phyloP scores from a whole-genome alignment of 192 early-diverging fungal genomes.

The Allomyces javanicus region DNA sequence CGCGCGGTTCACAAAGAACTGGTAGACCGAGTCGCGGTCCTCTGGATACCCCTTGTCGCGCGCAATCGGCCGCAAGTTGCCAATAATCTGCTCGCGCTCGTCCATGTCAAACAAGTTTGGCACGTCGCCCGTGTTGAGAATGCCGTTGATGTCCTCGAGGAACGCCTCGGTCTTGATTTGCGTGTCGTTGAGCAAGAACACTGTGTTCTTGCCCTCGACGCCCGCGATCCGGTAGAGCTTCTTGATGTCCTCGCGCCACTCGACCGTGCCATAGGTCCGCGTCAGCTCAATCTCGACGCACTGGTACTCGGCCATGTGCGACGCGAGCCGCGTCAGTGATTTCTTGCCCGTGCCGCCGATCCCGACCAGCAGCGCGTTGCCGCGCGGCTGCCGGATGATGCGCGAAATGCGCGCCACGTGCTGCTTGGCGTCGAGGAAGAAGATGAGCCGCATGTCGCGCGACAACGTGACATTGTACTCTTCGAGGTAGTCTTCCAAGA shows the following conservation, averaged over 20 bases:
- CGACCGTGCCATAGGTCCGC: conserved; percentile 78
- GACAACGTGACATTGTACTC: conserved; percentile 36
- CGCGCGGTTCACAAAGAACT: conserved; percentile 93
- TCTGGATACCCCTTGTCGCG: conserved; percentile 83
- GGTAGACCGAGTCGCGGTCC: conserved; percentile 84
- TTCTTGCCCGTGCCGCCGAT: conserved; percentile 96
- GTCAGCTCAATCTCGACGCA: conserved; percentile 97
- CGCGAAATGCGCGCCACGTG: conserved; percentile 95
- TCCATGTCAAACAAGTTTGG: conserved; percentile 98
- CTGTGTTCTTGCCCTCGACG: conserved; percentile 93
- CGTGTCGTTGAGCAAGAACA: conserved; percentile 94
- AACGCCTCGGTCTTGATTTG: conserved; percentile 92
- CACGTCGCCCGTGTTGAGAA: conserved; percentile 94
- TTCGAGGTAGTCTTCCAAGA: conserved; percentile 97
- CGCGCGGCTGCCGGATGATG: conserved; percentile 92
- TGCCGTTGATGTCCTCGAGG: conserved; percentile 98
- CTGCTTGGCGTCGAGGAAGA: conserved; percentile 95
- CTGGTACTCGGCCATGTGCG: conserved; percentile 94
- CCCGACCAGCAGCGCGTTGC: conserved; percentile 93
- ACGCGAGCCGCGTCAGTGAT: conserved; percentile 92
- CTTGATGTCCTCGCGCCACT: conserved; percentile 96
- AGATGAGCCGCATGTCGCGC: conserved; percentile 69
- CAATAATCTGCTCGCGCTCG: conserved; percentile 83
- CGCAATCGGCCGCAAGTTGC: conserved; percentile 77
- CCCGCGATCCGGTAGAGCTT: conserved; percentile 70